These are phyloP conservation scores for Chrysosporium queenslandicum DNA, from an alignment of 2,329 filamentous ascomycete genomes.

Conservation along the genomic window DNA sequence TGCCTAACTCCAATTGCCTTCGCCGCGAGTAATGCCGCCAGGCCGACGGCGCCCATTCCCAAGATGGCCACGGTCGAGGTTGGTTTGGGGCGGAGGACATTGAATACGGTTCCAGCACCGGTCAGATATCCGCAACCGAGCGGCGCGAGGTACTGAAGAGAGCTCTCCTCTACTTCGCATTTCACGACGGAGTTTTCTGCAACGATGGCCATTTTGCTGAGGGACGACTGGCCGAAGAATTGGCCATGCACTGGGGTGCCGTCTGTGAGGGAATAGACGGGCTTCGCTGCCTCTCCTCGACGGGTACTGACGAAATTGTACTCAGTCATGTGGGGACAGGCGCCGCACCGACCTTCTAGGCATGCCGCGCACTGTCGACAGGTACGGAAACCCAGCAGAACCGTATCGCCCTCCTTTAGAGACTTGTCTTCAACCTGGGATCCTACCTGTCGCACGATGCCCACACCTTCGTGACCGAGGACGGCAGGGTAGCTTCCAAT, in stretches of 20 bases:
- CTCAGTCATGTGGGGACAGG: background rate
- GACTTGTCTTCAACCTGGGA: slow-evolving; percentile 24
- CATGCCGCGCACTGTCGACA: background rate
- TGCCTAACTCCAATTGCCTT: slow-evolving; percentile 1
- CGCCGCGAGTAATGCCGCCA: background rate
- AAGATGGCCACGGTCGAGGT: background rate
- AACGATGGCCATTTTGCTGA: slow-evolving; percentile 5
- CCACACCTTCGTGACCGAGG: slow-evolving; percentile 58
- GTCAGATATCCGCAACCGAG: slow-evolving; percentile 4
- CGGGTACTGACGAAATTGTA: slow-evolving; percentile 1
- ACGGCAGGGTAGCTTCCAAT: slow-evolving; percentile 35
- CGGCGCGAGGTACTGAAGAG: background rate
- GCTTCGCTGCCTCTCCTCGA: background rate
- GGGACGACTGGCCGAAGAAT: slow-evolving; percentile 3
- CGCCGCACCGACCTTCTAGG: background rate
- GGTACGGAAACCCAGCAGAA: background rate
- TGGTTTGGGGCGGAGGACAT: background rate
- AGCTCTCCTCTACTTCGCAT: background rate
- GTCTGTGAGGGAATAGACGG: background rate
- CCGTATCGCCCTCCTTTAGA: background rate
- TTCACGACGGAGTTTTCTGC: background rate
- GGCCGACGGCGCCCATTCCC: background rate
- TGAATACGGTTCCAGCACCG: slow-evolving; percentile 3
- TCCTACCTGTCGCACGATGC: slow-evolving; percentile 49
- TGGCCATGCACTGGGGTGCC: slow-evolving; percentile 2